Evolutionary conservation across 2,329 filamentous ascomycete genomes (phyloP).

Genomic region (Fusarium cyanostomum): DNA sequence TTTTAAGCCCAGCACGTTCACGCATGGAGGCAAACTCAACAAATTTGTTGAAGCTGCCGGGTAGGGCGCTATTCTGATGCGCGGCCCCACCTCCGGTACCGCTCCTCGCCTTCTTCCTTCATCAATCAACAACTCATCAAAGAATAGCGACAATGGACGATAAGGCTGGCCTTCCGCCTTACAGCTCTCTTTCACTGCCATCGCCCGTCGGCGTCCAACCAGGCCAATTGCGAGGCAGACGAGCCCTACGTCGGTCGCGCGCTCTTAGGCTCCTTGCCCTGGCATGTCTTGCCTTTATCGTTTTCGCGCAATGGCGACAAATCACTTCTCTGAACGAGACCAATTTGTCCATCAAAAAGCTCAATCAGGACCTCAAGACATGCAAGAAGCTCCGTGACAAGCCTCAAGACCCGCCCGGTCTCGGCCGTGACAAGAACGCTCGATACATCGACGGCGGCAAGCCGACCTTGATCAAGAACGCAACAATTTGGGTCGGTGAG

Average conservation of each 20-base stretch:
- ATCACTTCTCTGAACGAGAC: slow-evolving; percentile 44
- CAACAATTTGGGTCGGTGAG: slow-evolving; percentile 73
- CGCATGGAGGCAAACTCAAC: too few species aligned
- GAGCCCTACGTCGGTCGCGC: slow-evolving; percentile 54
- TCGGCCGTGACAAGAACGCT: slow-evolving; percentile 67
- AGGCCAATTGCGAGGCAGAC: slow-evolving; percentile 36
- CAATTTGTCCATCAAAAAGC: slow-evolving; percentile 60
- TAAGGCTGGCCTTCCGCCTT: slow-evolving; percentile 57
- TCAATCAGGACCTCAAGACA: slow-evolving; percentile 63
- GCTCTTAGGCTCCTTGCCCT: slow-evolving; percentile 55
- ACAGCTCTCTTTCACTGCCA: slow-evolving; percentile 49
- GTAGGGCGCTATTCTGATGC: slow-evolving; percentile 29
- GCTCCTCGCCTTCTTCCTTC: background rate
- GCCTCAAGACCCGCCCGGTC: slow-evolving; percentile 64
- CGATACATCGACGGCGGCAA: slow-evolving; percentile 67
- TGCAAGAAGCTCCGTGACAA: slow-evolving; percentile 65
- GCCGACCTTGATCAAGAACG: slow-evolving; percentile 72
- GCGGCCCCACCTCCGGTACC: slow-evolving; percentile 3
- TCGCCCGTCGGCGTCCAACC: slow-evolving; percentile 29
- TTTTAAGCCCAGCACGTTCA: too few species aligned
- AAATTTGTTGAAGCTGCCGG: too few species aligned
- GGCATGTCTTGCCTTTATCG: slow-evolving; percentile 61
- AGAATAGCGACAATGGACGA: slow-evolving; percentile 46
- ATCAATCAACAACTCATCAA: background rate
- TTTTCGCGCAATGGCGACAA: slow-evolving; percentile 60